phyloP scores from a whole-genome alignment of 768 basidiomycete genomes.

The Boletus vermiculosoides region DNA sequence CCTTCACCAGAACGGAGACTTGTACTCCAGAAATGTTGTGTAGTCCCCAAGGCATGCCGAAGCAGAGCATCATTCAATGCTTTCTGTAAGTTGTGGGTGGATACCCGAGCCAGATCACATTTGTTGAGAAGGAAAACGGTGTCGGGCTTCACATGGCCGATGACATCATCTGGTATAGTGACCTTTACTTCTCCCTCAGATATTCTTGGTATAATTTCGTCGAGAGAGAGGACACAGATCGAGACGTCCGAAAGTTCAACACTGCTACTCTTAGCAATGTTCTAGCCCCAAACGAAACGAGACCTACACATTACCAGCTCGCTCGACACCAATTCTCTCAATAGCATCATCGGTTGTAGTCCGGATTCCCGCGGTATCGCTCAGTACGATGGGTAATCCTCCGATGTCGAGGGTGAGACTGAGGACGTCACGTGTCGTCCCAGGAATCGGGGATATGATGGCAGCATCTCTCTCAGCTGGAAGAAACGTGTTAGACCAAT shows the following conservation, averaged over 20 bases:
- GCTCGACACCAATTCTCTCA: slow-evolving; percentile 78
- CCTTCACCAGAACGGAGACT: slow-evolving; percentile 65
- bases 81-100: slow-evolving; percentile 5
- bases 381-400: slow-evolving; percentile 75
- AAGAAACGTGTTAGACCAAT: background rate
- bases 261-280: slow-evolving; percentile 37
- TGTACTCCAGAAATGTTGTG: slow-evolving; percentile 47
- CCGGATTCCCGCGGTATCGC: slow-evolving; percentile 86
- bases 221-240: slow-evolving; percentile 79
- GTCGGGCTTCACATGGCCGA: slow-evolving; percentile 46
- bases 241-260: slow-evolving; percentile 66
- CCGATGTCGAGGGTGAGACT: slow-evolving; percentile 86
- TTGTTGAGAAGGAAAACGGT: slow-evolving; percentile 84
- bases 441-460: slow-evolving; percentile 84
- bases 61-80: slow-evolving; percentile 22
- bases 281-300: background rate
- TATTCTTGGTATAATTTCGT: slow-evolving; percentile 35
- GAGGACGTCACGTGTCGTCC: slow-evolving; percentile 87
- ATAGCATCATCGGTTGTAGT: slow-evolving; percentile 61
- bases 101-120: slow-evolving; percentile 48
- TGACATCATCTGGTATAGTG: slow-evolving; percentile 46
- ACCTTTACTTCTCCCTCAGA: slow-evolving; percentile 13
- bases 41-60: background rate
- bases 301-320: slow-evolving; percentile 66
- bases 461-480: slow-evolving; percentile 84